Conservation (phyloP, 2,329 filamentous ascomycete genomes). For the Botrytis porri region DNA sequence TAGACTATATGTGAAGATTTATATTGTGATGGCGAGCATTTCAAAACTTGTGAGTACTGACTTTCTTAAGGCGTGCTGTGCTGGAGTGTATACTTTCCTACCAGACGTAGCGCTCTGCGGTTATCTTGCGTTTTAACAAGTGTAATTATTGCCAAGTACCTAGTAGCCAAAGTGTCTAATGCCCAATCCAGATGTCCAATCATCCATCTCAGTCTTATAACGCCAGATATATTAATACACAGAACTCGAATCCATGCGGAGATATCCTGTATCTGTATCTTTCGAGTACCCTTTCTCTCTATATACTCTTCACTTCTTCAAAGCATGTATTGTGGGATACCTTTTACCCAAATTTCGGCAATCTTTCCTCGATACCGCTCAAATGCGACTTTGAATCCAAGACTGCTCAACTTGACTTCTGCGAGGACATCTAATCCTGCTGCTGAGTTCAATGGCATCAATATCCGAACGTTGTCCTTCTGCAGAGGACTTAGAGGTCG, state of each 20-base stretch:
- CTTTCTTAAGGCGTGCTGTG: not conserved
- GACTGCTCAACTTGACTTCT: constrained; percentile 14
- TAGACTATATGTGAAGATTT: not conserved
- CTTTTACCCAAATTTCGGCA: constrained; percentile 13
- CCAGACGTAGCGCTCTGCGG: not conserved
- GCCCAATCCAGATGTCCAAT: not conserved
- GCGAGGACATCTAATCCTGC: not conserved
- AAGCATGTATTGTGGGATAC: not conserved
- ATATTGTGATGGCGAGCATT: not conserved
- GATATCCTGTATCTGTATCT: not conserved
- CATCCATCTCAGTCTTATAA: not conserved
- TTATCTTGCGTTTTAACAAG: not conserved
- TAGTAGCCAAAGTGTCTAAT: not conserved
- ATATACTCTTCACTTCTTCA: not conserved
- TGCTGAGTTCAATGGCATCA: constrained; percentile 2
- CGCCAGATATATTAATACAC: not conserved
- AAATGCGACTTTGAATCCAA: constrained; percentile 9
- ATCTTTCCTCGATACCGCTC: constrained; percentile 9
- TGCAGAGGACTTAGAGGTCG: not conserved
- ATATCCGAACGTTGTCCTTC: constrained; percentile 8
- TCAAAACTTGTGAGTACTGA: not conserved
- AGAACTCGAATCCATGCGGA: not conserved
- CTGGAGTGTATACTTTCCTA: not conserved
- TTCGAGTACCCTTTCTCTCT: not conserved
- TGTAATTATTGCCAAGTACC: not conserved